Evolutionary conservation across 2,329 filamentous ascomycete species (phyloP).

Genomic region (Cladorrhinum sp.): DNA sequence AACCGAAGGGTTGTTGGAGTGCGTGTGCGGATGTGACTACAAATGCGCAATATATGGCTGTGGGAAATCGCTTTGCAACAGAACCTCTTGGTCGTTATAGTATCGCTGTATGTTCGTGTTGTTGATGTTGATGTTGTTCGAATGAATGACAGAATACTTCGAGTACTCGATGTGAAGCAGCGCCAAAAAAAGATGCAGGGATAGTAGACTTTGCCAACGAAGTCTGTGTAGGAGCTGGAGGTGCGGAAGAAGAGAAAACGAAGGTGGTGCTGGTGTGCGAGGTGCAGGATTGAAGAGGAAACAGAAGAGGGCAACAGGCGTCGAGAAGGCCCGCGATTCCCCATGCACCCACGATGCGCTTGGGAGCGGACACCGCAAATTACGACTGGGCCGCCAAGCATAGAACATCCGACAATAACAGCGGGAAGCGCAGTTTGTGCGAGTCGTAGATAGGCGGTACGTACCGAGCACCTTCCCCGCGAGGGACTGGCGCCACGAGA

Average conservation of each 20-base stretch:
- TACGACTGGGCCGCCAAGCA: slow-evolving; percentile 21
- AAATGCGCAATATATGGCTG: background rate
- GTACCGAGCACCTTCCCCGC: slow-evolving; percentile 19
- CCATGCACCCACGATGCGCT: slow-evolving; percentile 1
- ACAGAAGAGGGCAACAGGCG: slow-evolving; percentile 11
- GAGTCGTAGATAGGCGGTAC: slow-evolving; percentile 11
- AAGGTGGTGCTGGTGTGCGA: slow-evolving; percentile 15
- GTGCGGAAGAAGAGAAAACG: background rate
- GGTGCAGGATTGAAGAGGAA: slow-evolving; percentile 20
- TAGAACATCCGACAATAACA: slow-evolving; percentile 17
- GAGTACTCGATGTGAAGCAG: slow-evolving; percentile 32
- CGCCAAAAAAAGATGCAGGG: slow-evolving; percentile 18
- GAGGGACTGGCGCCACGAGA: slow-evolving; percentile 19
- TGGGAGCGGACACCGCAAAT: slow-evolving; percentile 22
- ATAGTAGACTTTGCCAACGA: slow-evolving; percentile 55
- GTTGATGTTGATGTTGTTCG: slow-evolving; percentile 10
- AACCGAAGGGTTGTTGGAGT: background rate
- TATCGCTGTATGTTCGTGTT: background rate
- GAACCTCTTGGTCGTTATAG: background rate
- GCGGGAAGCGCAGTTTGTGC: slow-evolving; percentile 4
- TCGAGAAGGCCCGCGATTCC: background rate
- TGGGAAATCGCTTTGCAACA: background rate
- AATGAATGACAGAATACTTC: slow-evolving; percentile 34
- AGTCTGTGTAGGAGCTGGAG: slow-evolving; percentile 37
- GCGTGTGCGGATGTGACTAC: background rate